Evolutionary conservation across 495 filamentous ascomycete species (phyloP), one percentile per base, ranked within the genome.

Genomic region (Aspergillus panamensis): DNA sequence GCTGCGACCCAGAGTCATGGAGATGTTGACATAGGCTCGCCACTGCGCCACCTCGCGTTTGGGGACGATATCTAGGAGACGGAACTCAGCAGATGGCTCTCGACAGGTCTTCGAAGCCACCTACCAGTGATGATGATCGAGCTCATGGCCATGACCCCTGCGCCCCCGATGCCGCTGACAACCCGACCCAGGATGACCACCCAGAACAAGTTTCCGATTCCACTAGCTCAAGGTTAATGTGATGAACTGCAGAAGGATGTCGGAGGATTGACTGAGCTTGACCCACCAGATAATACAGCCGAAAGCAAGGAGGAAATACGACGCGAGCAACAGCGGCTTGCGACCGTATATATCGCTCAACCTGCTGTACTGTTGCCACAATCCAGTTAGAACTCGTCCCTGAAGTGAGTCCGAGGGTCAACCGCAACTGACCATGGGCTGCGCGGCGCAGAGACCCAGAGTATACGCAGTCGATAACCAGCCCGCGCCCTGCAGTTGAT

Each of bases 381-480:
- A 48, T 20, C 9, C 44, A 29, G 6, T 20, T 50, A 44, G 31
- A 31, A 21, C 29, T 33, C 13, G 2, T 33, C 19, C 19, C 13
- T 8, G 3, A 25, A 21, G 16, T 9, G 16, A 30, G 37, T 14
- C 25, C 25, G 25, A 25, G 25, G 25, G 25, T 19, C 2, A 8
- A 53, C 58, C 13, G 48, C 21, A 19, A n/a, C 42, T 39, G 3
- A 86, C 75, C 66, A 82, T 64, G 7, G 79, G 79, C 56, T 88
- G 84, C 0, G 80, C 82, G 1, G 82, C 81, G 16, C 82, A 84
- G 0, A 78, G 70, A 13, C 84, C 84, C 4, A 90, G 66, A 0
- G 77, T 75, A 63, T 86, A 89, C 44, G 77, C 80, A 6, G 84
- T 86, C 9, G 86, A 80, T n/a, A 90, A 65, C 87, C 86, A 90